These are phyloP conservation scores for Leavenworthia alabamica DNA, from an alignment of 345 rosid species.

Conservation along the genomic window DNA sequence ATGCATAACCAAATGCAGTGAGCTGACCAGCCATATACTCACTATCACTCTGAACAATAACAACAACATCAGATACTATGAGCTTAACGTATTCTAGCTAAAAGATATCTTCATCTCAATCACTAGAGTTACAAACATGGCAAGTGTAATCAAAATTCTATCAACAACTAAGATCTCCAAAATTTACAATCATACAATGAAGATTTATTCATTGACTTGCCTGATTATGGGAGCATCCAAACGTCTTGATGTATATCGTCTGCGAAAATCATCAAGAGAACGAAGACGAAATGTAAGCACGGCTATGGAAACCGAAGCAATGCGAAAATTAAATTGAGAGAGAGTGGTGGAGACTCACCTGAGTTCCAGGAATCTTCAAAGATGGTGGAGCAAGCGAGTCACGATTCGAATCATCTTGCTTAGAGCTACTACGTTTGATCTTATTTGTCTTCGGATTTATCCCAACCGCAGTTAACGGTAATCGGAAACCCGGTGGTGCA, in stretches of 20 bases:
- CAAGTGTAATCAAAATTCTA: not conserved
- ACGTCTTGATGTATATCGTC: conserved; percentile 79
- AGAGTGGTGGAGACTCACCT: conserved; percentile 36
- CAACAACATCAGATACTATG: not conserved
- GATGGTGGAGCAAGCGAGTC: conserved; percentile 33
- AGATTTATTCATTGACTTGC: conserved; percentile 32
- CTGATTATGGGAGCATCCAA: conserved; percentile 96
- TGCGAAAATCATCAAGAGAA: conserved; percentile 23
- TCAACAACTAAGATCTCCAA: not conserved
- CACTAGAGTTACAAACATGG: not conserved
- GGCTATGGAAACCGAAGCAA: not conserved
- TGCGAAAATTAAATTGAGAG: not conserved
- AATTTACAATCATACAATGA: not conserved
- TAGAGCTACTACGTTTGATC: conserved; percentile 25
- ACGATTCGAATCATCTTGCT: conserved; percentile 26
- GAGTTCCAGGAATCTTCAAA: conserved; percentile 67
- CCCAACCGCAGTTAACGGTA: conserved; percentile 56
- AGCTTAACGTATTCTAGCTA: not conserved
- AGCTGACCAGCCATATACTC: conserved; percentile 99
- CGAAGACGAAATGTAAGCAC: not conserved
- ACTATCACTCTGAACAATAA: conserved; percentile 72
- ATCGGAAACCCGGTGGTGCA: conserved; percentile 69
- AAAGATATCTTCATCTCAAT: not conserved
- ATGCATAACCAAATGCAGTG: conserved; percentile 79
- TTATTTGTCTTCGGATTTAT: conserved; percentile 44